Evolutionary conservation across 139 green algal species (phyloP).

Genomic region (Coccomyxa sp.): DNA sequence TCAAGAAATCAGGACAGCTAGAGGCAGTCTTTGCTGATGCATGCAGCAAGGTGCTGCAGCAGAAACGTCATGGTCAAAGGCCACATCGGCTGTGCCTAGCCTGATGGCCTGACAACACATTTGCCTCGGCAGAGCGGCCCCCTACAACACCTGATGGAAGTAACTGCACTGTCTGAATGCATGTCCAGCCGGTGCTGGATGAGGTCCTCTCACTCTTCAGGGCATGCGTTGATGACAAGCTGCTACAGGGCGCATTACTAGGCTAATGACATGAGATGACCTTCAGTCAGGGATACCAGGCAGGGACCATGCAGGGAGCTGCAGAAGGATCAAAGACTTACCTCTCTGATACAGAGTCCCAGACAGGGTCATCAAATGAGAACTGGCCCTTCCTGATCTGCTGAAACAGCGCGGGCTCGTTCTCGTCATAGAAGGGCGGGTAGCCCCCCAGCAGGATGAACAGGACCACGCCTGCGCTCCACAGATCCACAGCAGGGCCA

Average conservation of each 20-base stretch:
- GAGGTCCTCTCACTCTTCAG: too few relatives aligned
- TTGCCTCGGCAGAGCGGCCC: too few relatives aligned
- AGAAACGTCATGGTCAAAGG: too few relatives aligned
- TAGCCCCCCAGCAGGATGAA: constrained; percentile 88
- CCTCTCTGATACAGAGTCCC: constrained; percentile 64
- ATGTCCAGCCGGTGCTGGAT: too few relatives aligned
- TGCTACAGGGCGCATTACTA: not conserved
- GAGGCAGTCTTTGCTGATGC: not conserved
- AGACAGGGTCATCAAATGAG: constrained; percentile 79
- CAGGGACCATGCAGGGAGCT: not conserved
- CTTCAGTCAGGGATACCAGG: not conserved
- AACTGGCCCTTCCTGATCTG: constrained; percentile 76
- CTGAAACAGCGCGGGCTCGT: constrained; percentile 83
- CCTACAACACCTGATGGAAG: too few relatives aligned
- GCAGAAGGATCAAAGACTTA: too few relatives aligned
- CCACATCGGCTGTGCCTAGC: too few relatives aligned
- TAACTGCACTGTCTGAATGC: too few relatives aligned
- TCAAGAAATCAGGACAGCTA: not conserved
- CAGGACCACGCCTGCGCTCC: constrained; percentile 68
- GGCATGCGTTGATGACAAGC: too few relatives aligned
- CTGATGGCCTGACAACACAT: too few relatives aligned
- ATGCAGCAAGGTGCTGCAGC: too few relatives aligned
- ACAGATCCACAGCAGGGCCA: constrained; percentile 57
- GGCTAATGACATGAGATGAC: not conserved
- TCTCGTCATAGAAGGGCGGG: constrained; percentile 87